Conservation (phyloP, 108 stramenopile species). For the Stephanodiscus minutulus region DNA sequence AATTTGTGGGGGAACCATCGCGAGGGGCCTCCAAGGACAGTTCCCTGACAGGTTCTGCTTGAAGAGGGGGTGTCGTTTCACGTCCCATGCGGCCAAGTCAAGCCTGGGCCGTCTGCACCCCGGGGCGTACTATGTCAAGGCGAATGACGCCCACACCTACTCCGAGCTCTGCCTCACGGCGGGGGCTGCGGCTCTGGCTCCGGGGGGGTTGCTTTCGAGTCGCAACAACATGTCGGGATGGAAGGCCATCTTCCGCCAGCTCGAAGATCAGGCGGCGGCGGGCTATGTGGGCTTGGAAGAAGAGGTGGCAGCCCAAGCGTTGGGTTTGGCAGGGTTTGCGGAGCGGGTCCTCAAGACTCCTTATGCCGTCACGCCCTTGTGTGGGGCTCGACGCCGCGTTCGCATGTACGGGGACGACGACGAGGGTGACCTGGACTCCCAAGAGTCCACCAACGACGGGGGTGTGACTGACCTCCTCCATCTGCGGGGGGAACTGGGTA, state of each 20-base stretch:
- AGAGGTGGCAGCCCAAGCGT: neutral
- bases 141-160: neutral
- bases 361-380: neutral
- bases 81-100: neutral
- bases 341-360: neutral
- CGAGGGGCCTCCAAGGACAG: neutral
- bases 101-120: neutral
- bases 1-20: too few species aligned
- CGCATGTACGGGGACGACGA: too few species aligned
- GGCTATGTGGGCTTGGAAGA: neutral
- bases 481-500: neutral
- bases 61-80: neutral
- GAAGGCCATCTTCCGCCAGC: neutral
- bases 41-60: neutral
- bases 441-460: too few species aligned
- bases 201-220: neutral
- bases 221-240: neutral
- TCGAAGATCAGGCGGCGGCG: neutral
- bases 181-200: neutral
- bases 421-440: too few species aligned
- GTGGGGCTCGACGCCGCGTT: neutral
- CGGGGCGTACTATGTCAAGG: neutral
- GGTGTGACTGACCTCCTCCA: neutral
- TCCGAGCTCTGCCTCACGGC: neutral
- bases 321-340: neutral